phyloP scores from a whole-genome alignment of 2,329 filamentous ascomycete species.

The Chaetomium olivaceum region DNA sequence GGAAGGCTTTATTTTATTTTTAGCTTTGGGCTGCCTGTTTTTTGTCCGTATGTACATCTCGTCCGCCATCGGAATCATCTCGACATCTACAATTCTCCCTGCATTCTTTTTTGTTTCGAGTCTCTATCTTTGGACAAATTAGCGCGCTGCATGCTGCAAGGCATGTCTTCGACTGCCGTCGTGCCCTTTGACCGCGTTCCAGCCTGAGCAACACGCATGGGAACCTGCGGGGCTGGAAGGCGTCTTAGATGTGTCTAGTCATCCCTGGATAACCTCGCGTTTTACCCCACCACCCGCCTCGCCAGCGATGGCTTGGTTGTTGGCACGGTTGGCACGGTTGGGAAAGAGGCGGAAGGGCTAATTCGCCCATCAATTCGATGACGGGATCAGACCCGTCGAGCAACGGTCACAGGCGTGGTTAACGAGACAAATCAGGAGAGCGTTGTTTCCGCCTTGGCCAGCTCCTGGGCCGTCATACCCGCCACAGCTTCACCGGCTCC shows the following conservation, averaged over 20 bases:
- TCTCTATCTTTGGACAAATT: background rate
- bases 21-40: background rate
- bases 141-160: background rate
- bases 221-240: background rate
- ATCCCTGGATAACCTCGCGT: background rate
- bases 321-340: no score
- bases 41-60: background rate
- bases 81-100: background rate
- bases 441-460: conserved; percentile 31
- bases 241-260: background rate
- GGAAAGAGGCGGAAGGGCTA: background rate
- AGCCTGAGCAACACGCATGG: background rate
- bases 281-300: background rate
- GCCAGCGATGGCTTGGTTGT: no score
- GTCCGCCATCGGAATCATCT: background rate
- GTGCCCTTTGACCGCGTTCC: background rate
- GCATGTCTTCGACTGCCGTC: background rate
- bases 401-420: conserved; percentile 28
- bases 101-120: background rate
- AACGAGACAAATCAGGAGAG: conserved; percentile 34
- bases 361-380: background rate
- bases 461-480: conserved; percentile 30
- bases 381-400: conserved; percentile 8
- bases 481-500: conserved; percentile 36
- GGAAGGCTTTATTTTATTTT: conserved; percentile 16